Evolutionary conservation across 352 stramenopile genomes (phyloP).

Genomic region (Phytophthora constricta): DNA sequence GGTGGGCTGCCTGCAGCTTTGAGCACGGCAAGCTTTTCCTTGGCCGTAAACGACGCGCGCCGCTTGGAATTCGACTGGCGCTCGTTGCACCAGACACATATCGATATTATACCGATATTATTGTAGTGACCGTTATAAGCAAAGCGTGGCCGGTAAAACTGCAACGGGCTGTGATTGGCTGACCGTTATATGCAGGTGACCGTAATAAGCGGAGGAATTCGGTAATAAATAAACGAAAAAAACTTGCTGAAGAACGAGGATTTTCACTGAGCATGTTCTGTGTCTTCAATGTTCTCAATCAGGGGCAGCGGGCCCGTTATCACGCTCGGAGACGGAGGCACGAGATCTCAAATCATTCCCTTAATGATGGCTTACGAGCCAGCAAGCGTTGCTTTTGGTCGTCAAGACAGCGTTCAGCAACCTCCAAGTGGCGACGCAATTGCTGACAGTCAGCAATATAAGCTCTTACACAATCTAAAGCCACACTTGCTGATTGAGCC

Average conservation of each 20-base stretch:
- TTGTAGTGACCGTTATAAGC: no score
- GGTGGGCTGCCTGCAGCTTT: no score
- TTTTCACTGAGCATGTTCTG: not conserved
- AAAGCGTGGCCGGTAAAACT: no score
- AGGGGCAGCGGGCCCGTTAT: not conserved
- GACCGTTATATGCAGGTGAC: no score
- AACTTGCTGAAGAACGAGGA: no score
- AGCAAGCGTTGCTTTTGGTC: not conserved
- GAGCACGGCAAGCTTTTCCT: no score
- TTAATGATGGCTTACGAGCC: conserved; percentile 4
- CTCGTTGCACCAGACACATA: no score
- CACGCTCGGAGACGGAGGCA: not conserved
- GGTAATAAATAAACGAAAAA: conserved; percentile 1
- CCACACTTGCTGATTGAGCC: conserved; percentile 6
- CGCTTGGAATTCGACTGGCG: no score
- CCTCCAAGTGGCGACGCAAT: not conserved
- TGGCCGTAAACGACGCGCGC: no score
- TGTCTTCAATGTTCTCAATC: not conserved
- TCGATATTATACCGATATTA: no score
- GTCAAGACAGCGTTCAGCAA: conserved; percentile 9
- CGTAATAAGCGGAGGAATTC: no score
- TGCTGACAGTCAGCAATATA: conserved; percentile 6
- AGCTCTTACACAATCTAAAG: conserved; percentile 10
- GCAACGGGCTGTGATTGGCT: no score
- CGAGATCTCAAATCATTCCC: not conserved